phyloP scores from a whole-genome alignment of 177 flowering plant species.

The Tripterygium wilfordii region DNA sequence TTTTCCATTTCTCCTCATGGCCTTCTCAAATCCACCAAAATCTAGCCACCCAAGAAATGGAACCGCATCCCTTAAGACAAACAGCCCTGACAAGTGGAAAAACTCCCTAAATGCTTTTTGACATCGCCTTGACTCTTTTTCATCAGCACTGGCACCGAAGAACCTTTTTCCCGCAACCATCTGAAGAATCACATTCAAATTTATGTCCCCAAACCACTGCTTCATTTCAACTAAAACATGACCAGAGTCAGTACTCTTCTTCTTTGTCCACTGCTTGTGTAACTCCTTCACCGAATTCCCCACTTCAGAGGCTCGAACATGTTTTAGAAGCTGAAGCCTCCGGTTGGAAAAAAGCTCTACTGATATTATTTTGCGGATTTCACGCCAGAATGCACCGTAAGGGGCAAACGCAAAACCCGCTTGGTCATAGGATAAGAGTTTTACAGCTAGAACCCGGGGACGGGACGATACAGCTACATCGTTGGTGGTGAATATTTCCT shows the following conservation, averaged over 20 bases:
- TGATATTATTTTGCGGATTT: conserved; percentile 16
- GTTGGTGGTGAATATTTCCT: conserved; percentile 36
- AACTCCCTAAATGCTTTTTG: conserved; percentile 5
- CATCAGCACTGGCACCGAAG: background rate
- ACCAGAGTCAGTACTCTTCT: background rate
- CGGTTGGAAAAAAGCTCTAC: conserved; percentile 25
- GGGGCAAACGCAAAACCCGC: conserved; percentile 14
- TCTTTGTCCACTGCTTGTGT: conserved; percentile 10
- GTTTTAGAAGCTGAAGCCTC: conserved; percentile 18
- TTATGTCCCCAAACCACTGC: conserved; percentile 20
- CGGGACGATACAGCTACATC: conserved; percentile 23
- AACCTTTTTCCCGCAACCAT: conserved; percentile 24
- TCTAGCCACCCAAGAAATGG: conserved; percentile 22
- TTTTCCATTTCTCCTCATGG: conserved; percentile 15
- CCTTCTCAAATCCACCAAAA: conserved; percentile 23
- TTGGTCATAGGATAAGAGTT: conserved; percentile 8
- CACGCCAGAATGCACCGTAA: conserved; percentile 15
- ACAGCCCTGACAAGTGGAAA: conserved; percentile 3
- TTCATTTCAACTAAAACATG: conserved; percentile 20
- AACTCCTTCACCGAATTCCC: conserved; percentile 9
- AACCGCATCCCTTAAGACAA: conserved; percentile 10
- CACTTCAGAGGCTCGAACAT: conserved; percentile 15
- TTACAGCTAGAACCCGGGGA: conserved; percentile 1
- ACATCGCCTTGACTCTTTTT: background rate
- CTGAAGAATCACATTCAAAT: conserved; percentile 15